Evolutionary conservation across 1,284 basidiomycete species (phyloP).

Genomic region (Trametes versicolor): DNA sequence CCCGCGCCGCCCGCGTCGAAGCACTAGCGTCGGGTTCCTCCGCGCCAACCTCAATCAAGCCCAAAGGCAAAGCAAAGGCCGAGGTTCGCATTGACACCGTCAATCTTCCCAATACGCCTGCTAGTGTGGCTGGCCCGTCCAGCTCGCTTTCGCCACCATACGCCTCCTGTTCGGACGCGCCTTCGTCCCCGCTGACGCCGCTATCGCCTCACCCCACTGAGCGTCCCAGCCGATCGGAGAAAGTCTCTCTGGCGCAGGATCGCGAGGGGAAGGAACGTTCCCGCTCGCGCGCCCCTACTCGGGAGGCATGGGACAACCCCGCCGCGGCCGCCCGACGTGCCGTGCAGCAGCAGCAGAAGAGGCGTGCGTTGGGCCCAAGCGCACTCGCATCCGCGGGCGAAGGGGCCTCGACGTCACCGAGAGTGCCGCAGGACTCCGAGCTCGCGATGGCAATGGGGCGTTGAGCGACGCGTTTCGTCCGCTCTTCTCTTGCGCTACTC

Average conservation of each 20-base stretch:
- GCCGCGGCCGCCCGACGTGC: conserved; percentile 9
- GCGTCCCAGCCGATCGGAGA: conserved; percentile 28
- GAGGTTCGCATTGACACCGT: not conserved
- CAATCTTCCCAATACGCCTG: not conserved
- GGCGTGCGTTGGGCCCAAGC: conserved; percentile 9
- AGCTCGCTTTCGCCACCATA: not conserved
- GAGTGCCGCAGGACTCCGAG: not conserved
- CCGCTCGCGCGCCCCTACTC: conserved; percentile 20
- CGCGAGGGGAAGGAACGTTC: conserved; percentile 25
- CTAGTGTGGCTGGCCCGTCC: not conserved
- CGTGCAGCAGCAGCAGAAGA: conserved; percentile 11
- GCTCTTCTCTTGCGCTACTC: not conserved
- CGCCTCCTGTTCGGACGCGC: not conserved
- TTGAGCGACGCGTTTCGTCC: not conserved
- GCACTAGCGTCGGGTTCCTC: conserved; percentile 30
- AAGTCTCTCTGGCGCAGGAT: conserved; percentile 17
- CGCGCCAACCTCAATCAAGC: conserved; percentile 8
- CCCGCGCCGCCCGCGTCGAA: conserved; percentile 38
- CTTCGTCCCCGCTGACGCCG: conserved; percentile 29
- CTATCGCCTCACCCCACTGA: conserved; percentile 22
- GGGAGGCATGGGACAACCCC: conserved; percentile 17
- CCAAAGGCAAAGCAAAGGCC: conserved; percentile 10
- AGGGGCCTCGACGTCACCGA: not conserved
- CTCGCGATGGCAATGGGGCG: conserved; percentile 6
- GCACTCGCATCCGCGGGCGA: not conserved